Evolutionary conservation across 257 asterid genomes (phyloP).

Genomic region (Parsonsia alboflavescens): DNA sequence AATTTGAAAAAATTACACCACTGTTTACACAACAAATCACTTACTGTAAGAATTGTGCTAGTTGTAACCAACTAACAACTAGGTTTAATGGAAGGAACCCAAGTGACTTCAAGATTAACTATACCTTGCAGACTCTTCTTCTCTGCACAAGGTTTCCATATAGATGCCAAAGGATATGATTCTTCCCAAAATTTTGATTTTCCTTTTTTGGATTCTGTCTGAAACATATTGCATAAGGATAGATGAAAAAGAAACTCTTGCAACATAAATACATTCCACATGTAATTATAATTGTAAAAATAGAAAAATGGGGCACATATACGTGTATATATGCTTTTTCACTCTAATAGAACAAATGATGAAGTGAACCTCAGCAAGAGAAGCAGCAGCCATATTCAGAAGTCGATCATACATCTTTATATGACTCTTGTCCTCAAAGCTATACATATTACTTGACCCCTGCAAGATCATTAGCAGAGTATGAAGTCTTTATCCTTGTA

Average conservation of each 20-base stretch:
- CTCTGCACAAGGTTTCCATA: conserved; percentile 85
- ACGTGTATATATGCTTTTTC: background rate
- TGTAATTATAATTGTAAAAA: background rate
- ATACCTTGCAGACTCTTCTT: conserved; percentile 43
- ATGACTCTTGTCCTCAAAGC: conserved; percentile 24
- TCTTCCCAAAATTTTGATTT: conserved; percentile 69
- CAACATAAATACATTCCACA: background rate
- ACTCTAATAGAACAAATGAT: background rate
- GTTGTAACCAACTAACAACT: background rate
- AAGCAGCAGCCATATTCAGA: conserved; percentile 55
- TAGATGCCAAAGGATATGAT: conserved; percentile 44
- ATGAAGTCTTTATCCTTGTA: background rate
- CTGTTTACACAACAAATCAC: conserved; percentile 20
- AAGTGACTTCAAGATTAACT: background rate
- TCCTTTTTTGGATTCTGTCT: conserved; percentile 47
- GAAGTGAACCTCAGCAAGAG: conserved; percentile 64
- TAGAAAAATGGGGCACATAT: background rate
- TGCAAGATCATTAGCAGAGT: conserved; percentile 15
- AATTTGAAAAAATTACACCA: conserved; percentile 33
- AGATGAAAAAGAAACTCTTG: background rate
- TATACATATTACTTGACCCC: conserved; percentile 23
- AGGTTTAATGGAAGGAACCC: conserved; percentile 2
- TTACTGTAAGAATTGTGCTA: conserved; percentile 13
- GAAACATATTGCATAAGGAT: background rate
- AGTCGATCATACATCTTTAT: conserved; percentile 59